Evolutionary conservation across 768 basidiomycete species (phyloP).

Genomic region (Mycena sanguinolenta): DNA sequence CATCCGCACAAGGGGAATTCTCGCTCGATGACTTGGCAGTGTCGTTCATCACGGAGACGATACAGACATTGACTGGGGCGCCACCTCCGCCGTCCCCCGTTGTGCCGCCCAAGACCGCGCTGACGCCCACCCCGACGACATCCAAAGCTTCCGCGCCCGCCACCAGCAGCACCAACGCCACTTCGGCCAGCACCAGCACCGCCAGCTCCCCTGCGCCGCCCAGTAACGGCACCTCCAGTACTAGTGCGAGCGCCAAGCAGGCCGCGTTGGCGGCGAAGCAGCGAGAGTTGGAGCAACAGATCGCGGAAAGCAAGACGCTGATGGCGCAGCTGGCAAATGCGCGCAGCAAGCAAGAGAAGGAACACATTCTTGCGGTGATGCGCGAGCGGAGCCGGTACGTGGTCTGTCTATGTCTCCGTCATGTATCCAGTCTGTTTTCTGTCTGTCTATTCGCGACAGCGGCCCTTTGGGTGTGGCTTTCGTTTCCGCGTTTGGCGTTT

Average conservation of each 20-base stretch:
- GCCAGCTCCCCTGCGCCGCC: conserved; percentile 12
- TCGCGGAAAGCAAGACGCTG: conserved; percentile 64
- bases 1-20: conserved; percentile 3
- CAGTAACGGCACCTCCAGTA: not conserved
- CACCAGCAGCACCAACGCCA: conserved; percentile 13
- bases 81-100: not conserved
- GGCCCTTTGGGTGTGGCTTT: no score
- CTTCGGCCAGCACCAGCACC: conserved; percentile 18
- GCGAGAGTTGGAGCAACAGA: conserved; percentile 62
- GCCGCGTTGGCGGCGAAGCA: conserved; percentile 62
- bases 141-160: not conserved
- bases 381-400: conserved; percentile 70
- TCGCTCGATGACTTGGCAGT: conserved; percentile 66
- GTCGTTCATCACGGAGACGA: conserved; percentile 70
- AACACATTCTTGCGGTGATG: conserved; percentile 58
- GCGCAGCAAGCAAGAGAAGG: conserved; percentile 65
- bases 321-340: conserved; percentile 62
- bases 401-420: conserved; percentile 1
- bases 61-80: conserved; percentile 52
- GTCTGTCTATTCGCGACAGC: not conserved
- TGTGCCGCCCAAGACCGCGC: conserved; percentile 1
- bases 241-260: conserved; percentile 19
- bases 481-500: not conserved
- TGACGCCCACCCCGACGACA: not conserved
- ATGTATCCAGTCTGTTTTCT: no score